Percentiles rank a stretch among this genome's conserved stretches.
These are phyloP conservation scores for Penicillium concentricum DNA, from an alignment of 2,329 filamentous ascomycete species.

Conservation along the genomic window DNA sequence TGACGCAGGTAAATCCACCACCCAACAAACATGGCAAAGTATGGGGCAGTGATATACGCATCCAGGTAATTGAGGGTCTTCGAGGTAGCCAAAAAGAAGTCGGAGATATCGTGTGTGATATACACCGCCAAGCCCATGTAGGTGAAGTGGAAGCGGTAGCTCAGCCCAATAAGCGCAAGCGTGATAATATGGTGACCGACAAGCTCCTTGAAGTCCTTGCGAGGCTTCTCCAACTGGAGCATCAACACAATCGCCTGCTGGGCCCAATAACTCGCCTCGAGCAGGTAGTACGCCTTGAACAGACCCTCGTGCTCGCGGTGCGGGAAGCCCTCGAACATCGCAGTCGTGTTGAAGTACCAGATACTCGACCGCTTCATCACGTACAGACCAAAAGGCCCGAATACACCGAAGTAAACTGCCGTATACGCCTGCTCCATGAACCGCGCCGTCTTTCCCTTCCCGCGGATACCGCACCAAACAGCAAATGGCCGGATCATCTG, in stretches of 20 bases:
- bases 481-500: constrained; percentile 77
- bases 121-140: constrained; percentile 93
- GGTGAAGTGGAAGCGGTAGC: constrained; percentile 95
- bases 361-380: constrained; percentile 89
- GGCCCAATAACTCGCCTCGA: constrained; percentile 92
- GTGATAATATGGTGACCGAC: constrained; percentile 91
- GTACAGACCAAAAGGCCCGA: constrained; percentile 80
- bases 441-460: constrained; percentile 74
- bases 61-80: constrained; percentile 92
- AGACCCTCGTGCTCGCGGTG: constrained; percentile 74
- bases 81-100: constrained; percentile 93
- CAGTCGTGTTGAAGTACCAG: constrained; percentile 91
- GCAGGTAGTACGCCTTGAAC: constrained; percentile 95
- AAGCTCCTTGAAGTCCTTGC: constrained; percentile 93
- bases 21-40: constrained; percentile 78
- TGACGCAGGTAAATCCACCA: constrained; percentile 91
- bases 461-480: constrained; percentile 65
- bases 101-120: constrained; percentile 89
- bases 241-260: constrained; percentile 89
- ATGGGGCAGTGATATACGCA: constrained; percentile 72
- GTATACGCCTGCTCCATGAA: constrained; percentile 98
- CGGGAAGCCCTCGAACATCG: constrained; percentile 87
- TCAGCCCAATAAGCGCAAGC: constrained; percentile 75
- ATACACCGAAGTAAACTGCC: constrained; percentile 80
- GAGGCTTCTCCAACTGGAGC: constrained; percentile 83